Evolutionary conservation across 164 flowering plant genomes (phyloP), one percentile per base, ranked within the genome.

Genomic region (Buxus sempervirens): DNA sequence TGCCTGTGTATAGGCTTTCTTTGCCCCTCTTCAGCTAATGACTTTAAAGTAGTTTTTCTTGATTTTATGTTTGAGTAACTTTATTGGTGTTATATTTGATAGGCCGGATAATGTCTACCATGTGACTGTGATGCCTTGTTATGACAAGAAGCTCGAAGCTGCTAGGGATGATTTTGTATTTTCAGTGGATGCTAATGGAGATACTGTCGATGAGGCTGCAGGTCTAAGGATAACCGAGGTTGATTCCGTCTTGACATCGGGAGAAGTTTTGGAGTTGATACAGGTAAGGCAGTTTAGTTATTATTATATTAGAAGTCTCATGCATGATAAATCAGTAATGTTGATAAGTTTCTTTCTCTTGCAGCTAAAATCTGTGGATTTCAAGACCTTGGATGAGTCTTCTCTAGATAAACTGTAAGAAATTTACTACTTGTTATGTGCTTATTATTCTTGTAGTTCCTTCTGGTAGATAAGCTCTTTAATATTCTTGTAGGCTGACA

Each of bases 121-220:
- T 79, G 99, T 91, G 22, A 87, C 90, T 21, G 88, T 96, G 67
- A 96, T 96, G 98, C 98, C 98, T 9, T 96, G 99, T 78, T 96
- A 96, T 86, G 99, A 96, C 79, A 96, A 93, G 76, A 96, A 96
- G 81, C 97, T 96, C 64, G 99, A 96, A 76, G 99, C 99, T 82
- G 78, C 88, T 3, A 82, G 98, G 73, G 99, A 96, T 74, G 99
- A 96, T 76, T 96, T 96, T 79, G 75, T 80, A 41, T 88, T 90
- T 74, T 70, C 85, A 57, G 64, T 77, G 57, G 87, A 84, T 60
- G 64, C 81, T 70, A 69, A 68, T 61, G 83, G 70, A 72, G 86
- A 78, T 64, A 36, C 58, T 18, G 67, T 20, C 27, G 48, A 70
- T 48, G 77, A 71, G 9, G 62, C 66, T 59, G 71, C 64, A 58